These are phyloP conservation scores for Rhodotorula paludigena DNA, from an alignment of 768 basidiomycete species.

Conservation along the genomic window DNA sequence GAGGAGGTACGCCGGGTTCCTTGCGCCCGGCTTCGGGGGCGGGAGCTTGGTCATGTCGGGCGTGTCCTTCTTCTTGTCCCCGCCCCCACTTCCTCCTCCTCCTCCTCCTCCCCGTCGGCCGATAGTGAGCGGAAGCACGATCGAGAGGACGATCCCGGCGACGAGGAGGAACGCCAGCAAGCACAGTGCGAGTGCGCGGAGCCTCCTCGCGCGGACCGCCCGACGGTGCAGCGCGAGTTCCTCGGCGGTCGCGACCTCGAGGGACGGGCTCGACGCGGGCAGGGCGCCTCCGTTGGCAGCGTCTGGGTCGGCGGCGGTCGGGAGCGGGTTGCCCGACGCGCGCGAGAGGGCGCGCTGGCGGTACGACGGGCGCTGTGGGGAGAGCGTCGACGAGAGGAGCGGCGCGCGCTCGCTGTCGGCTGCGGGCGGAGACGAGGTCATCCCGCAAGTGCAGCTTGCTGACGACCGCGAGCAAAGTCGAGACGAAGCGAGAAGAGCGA, in stretches of 20 bases:
- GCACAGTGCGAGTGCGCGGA: not conserved
- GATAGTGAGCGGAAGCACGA: conserved; percentile 32
- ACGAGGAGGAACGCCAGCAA: conserved; percentile 12
- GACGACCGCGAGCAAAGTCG: too few relatives aligned
- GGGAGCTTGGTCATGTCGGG: conserved; percentile 38
- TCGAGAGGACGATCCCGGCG: conserved; percentile 16
- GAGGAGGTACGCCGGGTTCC: conserved; percentile 60
- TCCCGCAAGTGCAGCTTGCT: too few relatives aligned
- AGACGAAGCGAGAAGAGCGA: too few relatives aligned
- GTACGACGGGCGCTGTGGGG: conserved; percentile 12
- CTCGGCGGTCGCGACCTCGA: not conserved
- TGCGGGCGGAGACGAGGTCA: too few relatives aligned
- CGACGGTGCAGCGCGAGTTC: not conserved
- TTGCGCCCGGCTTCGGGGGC: conserved; percentile 41
- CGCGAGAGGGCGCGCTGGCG: conserved; percentile 33
- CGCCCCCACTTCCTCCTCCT: not conserved
- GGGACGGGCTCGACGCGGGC: not conserved
- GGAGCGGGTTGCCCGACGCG: conserved; percentile 24
- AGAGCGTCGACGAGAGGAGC: not conserved
- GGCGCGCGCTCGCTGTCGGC: conserved; percentile 2
- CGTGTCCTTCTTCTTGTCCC: conserved; percentile 4
- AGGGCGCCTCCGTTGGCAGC: not conserved
- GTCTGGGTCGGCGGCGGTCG: not conserved
- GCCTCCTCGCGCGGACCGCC: conserved; percentile 1
- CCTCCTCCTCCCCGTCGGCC: conserved; percentile 9